Evolutionary conservation across 1,139 yeast genomes (phyloP), one percentile per base, ranked within the genome.

Genomic region (Zygosaccharomyces sapae): DNA sequence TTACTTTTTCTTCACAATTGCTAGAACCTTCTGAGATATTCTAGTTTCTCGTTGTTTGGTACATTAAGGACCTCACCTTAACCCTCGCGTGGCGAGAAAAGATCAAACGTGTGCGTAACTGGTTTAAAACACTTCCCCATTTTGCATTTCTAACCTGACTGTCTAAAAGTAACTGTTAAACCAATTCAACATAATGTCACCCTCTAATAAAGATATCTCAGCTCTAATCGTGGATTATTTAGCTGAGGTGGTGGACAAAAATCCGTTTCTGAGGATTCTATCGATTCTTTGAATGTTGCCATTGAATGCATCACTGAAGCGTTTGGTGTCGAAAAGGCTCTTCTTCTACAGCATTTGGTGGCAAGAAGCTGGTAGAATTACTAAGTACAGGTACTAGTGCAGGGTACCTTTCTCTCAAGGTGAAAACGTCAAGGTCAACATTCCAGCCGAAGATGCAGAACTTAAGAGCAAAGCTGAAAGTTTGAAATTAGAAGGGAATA

Each of bases 211-310:
- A 66, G 86, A 86, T 55, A 75, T 86, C 47, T 94, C 95, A 2
- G 73, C 82, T 47, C 80, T 87, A 46, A 81, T 92, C 54, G 81
- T 89, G 44, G 79, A 81, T 55, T 90, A 83, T 66, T 76, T 92
- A 58, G 77, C 79, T 59, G 63, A 72, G 20, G 72, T 88, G 6
- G 79, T 86, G 30, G 65, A 75, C 39, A 75, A 78, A 86, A 87
- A 46, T 76, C 79, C 42, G 77, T 90, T 44, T 71, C 83, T 35
- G 86, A 83, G 55, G 97, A 90, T 57, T 87, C 83, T 62, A 77
- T 77, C 50, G 98, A 92, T 58, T 87, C 97, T n/a, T 76, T 92
- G 62, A 97, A 90, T 56, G 95, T 92, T 44, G 97, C 97, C 55
- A 79, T 89, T 60, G 96, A 87, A 63, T 88, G 97, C 72, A 79